These are phyloP conservation scores for Eucalyptus microcorys DNA, from an alignment of 345 rosid species.

Conservation along the genomic window DNA sequence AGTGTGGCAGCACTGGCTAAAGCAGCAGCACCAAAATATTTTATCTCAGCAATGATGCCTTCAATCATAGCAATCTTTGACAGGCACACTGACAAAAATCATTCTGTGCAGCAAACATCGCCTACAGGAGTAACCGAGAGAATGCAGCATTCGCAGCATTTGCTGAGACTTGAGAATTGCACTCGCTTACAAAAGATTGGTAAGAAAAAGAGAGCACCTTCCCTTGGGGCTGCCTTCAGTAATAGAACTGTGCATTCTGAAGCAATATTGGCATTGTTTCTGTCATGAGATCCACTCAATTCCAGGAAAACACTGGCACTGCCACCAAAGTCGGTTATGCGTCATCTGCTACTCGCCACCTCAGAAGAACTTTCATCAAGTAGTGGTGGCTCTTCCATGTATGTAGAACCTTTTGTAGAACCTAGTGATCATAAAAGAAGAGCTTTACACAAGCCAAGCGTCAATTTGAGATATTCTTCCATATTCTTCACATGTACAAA, in stretches of 20 bases:
- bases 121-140: rapidly evolving
- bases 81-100: no score
- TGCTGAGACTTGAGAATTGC: conserved; percentile 49
- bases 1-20: no score
- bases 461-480: conserved; percentile 93
- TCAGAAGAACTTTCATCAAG: conserved; percentile 37
- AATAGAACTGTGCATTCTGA: conserved; percentile 76
- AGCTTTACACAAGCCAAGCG: conserved; percentile 69
- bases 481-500: conserved; percentile 65
- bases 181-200: conserved; percentile 63
- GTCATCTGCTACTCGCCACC: conserved; percentile 37
- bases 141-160: conserved; percentile 13
- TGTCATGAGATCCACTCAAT: conserved; percentile 32
- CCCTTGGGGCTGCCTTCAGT: conserved; percentile 78
- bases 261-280: conserved; percentile 47
- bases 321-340: conserved; percentile 66
- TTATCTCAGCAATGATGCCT: no score
- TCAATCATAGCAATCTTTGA: no score
- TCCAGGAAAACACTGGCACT: conserved; percentile 44
- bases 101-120: no score
- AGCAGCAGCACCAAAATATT: no score
- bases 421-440: conserved; percentile 61
- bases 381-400: conserved; percentile 47
- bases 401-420: conserved; percentile 23
- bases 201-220: conserved; percentile 69